A percentile compares a stretch with the other conserved stretches of the same genome.
These are phyloP conservation scores for Candida gorgasii DNA, from an alignment of 805 yeast species.

Conservation along the genomic window DNA sequence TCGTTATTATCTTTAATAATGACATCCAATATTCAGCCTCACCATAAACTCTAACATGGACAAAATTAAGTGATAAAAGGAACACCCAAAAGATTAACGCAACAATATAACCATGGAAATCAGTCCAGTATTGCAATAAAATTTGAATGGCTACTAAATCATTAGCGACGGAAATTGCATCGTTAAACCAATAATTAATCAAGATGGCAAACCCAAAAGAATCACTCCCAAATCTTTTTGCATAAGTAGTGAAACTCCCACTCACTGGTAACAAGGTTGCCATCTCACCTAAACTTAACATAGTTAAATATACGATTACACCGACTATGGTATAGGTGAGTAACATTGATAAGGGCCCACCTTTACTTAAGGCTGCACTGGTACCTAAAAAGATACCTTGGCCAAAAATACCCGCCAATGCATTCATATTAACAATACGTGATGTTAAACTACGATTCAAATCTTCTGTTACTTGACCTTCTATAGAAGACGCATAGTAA, in stretches of 20 bases:
- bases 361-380: constrained; percentile 29
- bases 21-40: constrained; percentile 44
- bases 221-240: constrained; percentile 49
- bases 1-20: constrained; percentile 48
- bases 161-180: constrained; percentile 48
- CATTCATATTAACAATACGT: constrained; percentile 35
- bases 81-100: constrained; percentile 56
- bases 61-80: constrained; percentile 41
- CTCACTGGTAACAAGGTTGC: constrained; percentile 54
- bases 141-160: constrained; percentile 50
- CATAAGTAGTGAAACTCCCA: constrained; percentile 54
- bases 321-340: constrained; percentile 38
- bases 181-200: constrained; percentile 53
- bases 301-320: constrained; percentile 50
- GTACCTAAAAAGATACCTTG: constrained; percentile 37
- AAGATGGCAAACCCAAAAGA: constrained; percentile 55
- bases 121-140: constrained; percentile 49
- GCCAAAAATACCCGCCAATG: constrained; percentile 39
- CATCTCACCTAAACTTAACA: constrained; percentile 59
- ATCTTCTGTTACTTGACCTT: constrained; percentile 18
- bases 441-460: constrained; percentile 24
- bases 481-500: constrained; percentile 2
- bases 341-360: constrained; percentile 37
- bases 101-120: constrained; percentile 51
- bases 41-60: constrained; percentile 42